Evolutionary conservation across 441 rosid genomes (phyloP), one percentile per base, ranked within the genome.

Genomic region (Gossypium davidsonii): DNA sequence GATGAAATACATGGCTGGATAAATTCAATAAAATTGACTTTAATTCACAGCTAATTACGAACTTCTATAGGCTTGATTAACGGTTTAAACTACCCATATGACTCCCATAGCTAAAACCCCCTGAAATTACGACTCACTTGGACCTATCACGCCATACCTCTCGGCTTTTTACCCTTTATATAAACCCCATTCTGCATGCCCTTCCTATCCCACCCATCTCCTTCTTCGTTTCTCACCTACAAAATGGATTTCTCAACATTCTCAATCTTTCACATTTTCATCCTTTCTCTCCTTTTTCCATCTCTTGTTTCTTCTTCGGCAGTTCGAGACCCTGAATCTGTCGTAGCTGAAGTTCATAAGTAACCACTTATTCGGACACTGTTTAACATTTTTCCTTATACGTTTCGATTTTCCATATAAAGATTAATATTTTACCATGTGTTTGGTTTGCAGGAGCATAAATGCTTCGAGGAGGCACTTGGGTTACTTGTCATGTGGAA

Each of bases 71-170:
- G 73, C 80, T 34, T 76, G 83, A 85, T 79, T 76, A 79, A 83
- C 81, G 85, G 83, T 76, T 77, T 65, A 17, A 74, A 79, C 74
- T 82, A 26, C 73, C 82, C 76, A 62, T 26, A 48, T 48, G 61
- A 70, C 56, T 6, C 10, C 55, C 17, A 25, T 42, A 70, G 39
- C 49, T 42, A 67, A 82, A 37, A 37, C 9, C 20, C n/a, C 85
- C 86, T 77, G 81, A 77, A 89, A 82, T 87, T 82, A 82, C 87
- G 88, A 86, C 3, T 80, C 21, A 46, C 20, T 75, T 73, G 64
- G 86, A 73, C 42, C 89, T 90, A 58, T 87, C 86, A 81, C 89
- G 91, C 91, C 91, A 73, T 67, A 72, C 80, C 79, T 86, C 80
- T 71, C 91, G 91, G 91, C 84, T 70, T 84, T 39, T 80, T 64